Conservation (phyloP, 2,329 filamentous ascomycete species). For the Colletotrichum sublineola region DNA sequence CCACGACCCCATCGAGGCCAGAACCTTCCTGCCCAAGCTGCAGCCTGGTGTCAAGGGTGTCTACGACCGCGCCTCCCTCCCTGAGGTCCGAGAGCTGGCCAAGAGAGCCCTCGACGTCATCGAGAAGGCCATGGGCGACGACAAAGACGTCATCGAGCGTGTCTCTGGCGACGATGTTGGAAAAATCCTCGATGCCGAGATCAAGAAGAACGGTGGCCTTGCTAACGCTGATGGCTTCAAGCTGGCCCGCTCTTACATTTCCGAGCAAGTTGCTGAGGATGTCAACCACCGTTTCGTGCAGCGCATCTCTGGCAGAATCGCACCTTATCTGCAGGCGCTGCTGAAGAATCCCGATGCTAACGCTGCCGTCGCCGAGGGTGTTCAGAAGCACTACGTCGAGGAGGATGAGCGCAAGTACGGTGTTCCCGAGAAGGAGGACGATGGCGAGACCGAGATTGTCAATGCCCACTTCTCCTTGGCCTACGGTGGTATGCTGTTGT, state of each 20-base stretch:
- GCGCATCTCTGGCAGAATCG: conserved; percentile 77
- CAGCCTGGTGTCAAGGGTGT: conserved; percentile 94
- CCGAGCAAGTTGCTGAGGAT: conserved; percentile 88
- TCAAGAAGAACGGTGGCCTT: conserved; percentile 77
- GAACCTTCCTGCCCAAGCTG: conserved; percentile 94
- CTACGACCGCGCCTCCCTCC: conserved; percentile 87
- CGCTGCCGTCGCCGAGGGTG: conserved; percentile 75
- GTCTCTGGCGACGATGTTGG: conserved; percentile 80
- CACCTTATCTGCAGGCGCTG: conserved; percentile 81
- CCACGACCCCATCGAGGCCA: conserved; percentile 92
- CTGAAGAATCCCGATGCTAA: conserved; percentile 71
- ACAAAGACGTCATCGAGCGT: conserved; percentile 75
- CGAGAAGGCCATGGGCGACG: conserved; percentile 89
- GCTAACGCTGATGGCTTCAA: conserved; percentile 75
- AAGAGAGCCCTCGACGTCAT: conserved; percentile 87
- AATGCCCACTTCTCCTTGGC: conserved; percentile 98
- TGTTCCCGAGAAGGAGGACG: conserved; percentile 86
- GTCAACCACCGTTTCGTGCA: conserved; percentile 84
- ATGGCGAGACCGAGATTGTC: conserved; percentile 95
- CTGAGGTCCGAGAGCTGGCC: conserved; percentile 93
- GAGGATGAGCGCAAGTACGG: conserved; percentile 92
- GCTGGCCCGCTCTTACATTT: conserved; percentile 79
- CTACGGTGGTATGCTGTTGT: conserved; percentile 96
- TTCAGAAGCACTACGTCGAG: conserved; percentile 83
- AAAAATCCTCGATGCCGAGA: conserved; percentile 79